Percentiles rank a stretch among this genome's conserved stretches.
Evolutionary conservation across 2,329 filamentous ascomycete genomes (phyloP).

Genomic region (Hypoxylon sp.): DNA sequence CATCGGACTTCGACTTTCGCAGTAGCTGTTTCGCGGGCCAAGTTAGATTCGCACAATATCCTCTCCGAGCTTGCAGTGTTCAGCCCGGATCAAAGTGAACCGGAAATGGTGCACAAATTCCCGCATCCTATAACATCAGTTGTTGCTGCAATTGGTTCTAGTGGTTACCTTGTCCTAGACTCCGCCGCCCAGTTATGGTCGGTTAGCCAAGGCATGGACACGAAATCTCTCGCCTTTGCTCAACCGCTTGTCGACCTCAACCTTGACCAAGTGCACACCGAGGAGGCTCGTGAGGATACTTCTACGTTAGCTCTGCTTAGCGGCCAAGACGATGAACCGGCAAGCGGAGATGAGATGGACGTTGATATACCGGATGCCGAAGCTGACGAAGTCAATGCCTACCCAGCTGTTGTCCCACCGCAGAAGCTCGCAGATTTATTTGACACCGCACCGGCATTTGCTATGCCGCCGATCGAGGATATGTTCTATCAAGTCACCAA

Average conservation of each 20-base stretch:
- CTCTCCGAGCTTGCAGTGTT: constrained; percentile 77
- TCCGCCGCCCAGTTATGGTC: constrained; percentile 80
- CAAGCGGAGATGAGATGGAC: constrained; percentile 62
- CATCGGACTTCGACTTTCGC: constrained; percentile 75
- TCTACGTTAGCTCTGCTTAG: constrained; percentile 55
- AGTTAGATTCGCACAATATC: constrained; percentile 56
- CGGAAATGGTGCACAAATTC: constrained; percentile 71
- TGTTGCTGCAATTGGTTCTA: constrained; percentile 73
- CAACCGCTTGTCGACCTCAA: constrained; percentile 70
- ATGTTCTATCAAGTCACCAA: constrained; percentile 81
- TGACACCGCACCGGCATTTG: constrained; percentile 77
- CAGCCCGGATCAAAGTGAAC: constrained; percentile 70
- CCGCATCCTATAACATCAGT: constrained; percentile 76
- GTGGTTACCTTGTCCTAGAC: constrained; percentile 83
- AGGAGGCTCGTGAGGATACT: constrained; percentile 49
- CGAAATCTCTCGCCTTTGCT: constrained; percentile 66
- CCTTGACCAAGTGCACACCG: constrained; percentile 59
- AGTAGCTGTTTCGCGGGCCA: constrained; percentile 64
- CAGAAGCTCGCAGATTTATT: constrained; percentile 80
- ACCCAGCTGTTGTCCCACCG: constrained; percentile 74
- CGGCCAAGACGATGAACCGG: constrained; percentile 59
- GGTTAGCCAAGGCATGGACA: constrained; percentile 71
- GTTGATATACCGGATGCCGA: constrained; percentile 64
- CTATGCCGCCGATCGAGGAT: constrained; percentile 79
- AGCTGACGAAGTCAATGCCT: constrained; percentile 66